A percentile compares a stretch with the other conserved stretches of the same genome.
Conservation (phyloP, 768 basidiomycete species). For the Russula olivacea region DNA sequence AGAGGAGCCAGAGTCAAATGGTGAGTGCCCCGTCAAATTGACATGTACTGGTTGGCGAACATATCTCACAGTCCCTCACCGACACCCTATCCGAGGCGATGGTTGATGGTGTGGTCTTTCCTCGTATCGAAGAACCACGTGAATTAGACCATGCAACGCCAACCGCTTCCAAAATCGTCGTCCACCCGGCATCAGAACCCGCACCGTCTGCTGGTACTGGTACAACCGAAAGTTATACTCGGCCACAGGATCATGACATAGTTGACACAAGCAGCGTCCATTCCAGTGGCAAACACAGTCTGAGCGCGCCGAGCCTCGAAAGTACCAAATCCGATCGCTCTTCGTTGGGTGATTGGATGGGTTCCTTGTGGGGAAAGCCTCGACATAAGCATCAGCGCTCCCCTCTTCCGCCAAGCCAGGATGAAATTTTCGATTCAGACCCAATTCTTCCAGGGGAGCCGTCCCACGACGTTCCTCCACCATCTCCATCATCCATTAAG, state of each 20-base stretch:
- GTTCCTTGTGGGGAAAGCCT: conserved; percentile 63
- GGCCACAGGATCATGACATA: conserved; percentile 2
- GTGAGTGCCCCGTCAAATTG: conserved; percentile 36
- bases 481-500: conserved; percentile 18
- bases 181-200: conserved; percentile 12
- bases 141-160: conserved; percentile 19
- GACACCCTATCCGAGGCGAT: conserved; percentile 45
- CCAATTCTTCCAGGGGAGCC: conserved; percentile 18
- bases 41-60: neutral
- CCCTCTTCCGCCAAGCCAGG: conserved; percentile 13
- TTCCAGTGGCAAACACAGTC: conserved; percentile 20
- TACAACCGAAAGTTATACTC: neutral
- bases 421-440: conserved; percentile 13
- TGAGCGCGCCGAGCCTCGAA: conserved; percentile 14
- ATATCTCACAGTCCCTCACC: conserved; percentile 36
- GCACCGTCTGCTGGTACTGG: neutral
- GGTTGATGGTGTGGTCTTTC: conserved; percentile 44
- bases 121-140: conserved; percentile 30
- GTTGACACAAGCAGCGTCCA: conserved; percentile 17
- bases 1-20: conserved; percentile 52
- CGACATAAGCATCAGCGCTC: conserved; percentile 33
- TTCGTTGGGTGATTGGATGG: conserved; percentile 67
- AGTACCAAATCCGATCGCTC: conserved; percentile 33
- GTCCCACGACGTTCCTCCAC: conserved; percentile 16
- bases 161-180: conserved; percentile 16